A percentile compares a stretch with the other conserved stretches of the same genome.
Conservation (phyloP, 2,329 filamentous ascomycete genomes). For the Penicillium crustosum region DNA sequence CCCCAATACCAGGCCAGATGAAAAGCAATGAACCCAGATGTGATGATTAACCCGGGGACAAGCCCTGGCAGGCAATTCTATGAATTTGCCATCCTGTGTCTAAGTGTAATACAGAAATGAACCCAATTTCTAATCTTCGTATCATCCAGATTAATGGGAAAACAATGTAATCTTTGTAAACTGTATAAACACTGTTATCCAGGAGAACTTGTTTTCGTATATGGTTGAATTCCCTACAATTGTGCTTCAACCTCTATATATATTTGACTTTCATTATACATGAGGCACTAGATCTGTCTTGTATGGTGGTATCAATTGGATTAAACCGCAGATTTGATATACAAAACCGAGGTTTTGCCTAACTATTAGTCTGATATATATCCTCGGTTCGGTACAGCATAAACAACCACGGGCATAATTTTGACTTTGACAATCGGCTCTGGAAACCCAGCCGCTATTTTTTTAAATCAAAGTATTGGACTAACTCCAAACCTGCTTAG, state of each 20-base stretch:
- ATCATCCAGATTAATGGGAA: background rate
- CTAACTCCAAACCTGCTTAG: background rate
- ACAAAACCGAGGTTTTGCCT: background rate
- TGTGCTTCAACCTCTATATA: background rate
- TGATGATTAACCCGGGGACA: constrained; percentile 29
- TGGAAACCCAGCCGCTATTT: no score
- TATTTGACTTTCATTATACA: no score
- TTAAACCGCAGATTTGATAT: no score
- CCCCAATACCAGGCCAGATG: constrained; percentile 17
- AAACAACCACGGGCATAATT: background rate
- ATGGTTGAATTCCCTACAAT: no score
- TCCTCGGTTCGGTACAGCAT: background rate
- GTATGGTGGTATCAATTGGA: background rate
- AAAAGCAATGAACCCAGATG: constrained; percentile 35
- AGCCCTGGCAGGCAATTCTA: constrained; percentile 5
- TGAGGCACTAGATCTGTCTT: background rate
- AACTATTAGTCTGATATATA: background rate
- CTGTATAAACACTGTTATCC: background rate
- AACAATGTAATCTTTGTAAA: no score
- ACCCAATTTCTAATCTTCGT: background rate
- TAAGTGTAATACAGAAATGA: constrained; percentile 7
- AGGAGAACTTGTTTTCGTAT: background rate
- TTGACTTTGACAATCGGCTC: no score
- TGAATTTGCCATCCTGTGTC: constrained; percentile 5
- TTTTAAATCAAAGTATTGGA: background rate